phyloP scores from a whole-genome alignment of 495 filamentous ascomycete species.

The Pyrenopolyporus hunteri region DNA sequence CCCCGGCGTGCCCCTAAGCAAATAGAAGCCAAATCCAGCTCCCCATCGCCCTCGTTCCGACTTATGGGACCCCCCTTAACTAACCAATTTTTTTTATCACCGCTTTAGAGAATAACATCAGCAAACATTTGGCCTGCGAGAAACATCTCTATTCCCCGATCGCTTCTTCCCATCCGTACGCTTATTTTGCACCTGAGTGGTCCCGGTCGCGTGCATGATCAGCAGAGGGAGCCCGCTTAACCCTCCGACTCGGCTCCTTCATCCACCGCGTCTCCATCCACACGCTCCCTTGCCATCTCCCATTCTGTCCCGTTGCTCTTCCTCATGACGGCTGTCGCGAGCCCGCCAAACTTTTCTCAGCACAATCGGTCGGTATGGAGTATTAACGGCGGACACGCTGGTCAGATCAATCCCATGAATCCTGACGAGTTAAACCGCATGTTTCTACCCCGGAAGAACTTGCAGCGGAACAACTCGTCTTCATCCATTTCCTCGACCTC shows the following conservation, averaged over 20 bases:
- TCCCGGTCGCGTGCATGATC: slow-evolving; percentile 37
- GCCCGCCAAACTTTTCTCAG: slow-evolving; percentile 84
- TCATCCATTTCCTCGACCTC: slow-evolving; percentile 78
- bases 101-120: slow-evolving; percentile 20
- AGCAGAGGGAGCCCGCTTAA: slow-evolving; percentile 23
- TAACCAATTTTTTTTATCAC: slow-evolving; percentile 24
- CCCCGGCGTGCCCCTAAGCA: slow-evolving; percentile 29
- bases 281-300: slow-evolving; percentile 47
- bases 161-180: slow-evolving; percentile 1
- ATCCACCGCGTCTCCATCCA: slow-evolving; percentile 44
- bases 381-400: slow-evolving; percentile 74
- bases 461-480: slow-evolving; percentile 85
- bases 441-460: slow-evolving; percentile 83
- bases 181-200: slow-evolving; percentile 10
- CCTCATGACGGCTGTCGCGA: slow-evolving; percentile 95
- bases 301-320: slow-evolving; percentile 32
- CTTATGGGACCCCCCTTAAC: slow-evolving; percentile 19
- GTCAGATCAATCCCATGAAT: slow-evolving; percentile 76
- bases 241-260: slow-evolving; percentile 31
- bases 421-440: slow-evolving; percentile 86
- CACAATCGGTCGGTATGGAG: slow-evolving; percentile 68
- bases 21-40: slow-evolving; percentile 17
- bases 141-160: slow-evolving; percentile 10
- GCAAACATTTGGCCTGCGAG: slow-evolving; percentile 9
- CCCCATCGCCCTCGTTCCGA: slow-evolving; percentile 13